phyloP scores from a whole-genome alignment of 768 basidiomycete species.

The Cystofilobasidium capitatum region DNA sequence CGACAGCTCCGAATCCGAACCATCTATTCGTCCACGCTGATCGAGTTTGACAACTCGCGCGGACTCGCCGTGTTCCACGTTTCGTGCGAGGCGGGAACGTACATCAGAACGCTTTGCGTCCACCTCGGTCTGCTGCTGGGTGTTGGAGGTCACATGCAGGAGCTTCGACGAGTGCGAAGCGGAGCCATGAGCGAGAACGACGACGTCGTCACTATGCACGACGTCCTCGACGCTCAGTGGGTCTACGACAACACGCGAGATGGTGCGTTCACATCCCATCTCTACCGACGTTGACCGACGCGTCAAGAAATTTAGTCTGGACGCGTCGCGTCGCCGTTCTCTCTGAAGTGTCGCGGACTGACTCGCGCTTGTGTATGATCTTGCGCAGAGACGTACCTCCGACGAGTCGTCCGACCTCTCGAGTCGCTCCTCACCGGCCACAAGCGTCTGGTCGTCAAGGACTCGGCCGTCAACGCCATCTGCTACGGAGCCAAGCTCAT shows the following conservation, averaged over 20 bases:
- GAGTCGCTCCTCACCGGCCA: slow-evolving; percentile 90
- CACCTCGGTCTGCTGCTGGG: slow-evolving; percentile 88
- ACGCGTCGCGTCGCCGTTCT: background rate
- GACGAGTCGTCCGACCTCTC: slow-evolving; percentile 84
- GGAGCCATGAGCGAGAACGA: slow-evolving; percentile 97
- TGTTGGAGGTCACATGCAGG: slow-evolving; percentile 99
- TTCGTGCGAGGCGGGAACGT: slow-evolving; percentile 85
- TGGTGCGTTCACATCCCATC: slow-evolving; percentile 48
- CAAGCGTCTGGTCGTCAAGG: slow-evolving; percentile 98
- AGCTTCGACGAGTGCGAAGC: slow-evolving; percentile 82
- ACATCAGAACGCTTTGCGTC: slow-evolving; percentile 84
- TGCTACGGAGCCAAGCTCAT: slow-evolving; percentile 99
- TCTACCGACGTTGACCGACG: background rate
- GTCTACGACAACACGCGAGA: slow-evolving; percentile 93
- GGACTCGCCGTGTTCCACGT: slow-evolving; percentile 98
- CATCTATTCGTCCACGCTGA: slow-evolving; percentile 86
- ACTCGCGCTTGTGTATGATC: slow-evolving; percentile 13
- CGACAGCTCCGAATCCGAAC: slow-evolving; percentile 94
- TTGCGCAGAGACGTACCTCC: slow-evolving; percentile 77
- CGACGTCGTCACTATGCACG: slow-evolving; percentile 99
- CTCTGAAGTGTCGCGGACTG: background rate
- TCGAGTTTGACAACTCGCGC: slow-evolving; percentile 95
- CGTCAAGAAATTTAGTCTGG: background rate
- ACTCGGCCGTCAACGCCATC: slow-evolving; percentile 96
- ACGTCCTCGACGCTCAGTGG: slow-evolving; percentile 98